Conservation (phyloP, 495 filamentous ascomycete genomes). For the Penicillium pulvis region DNA sequence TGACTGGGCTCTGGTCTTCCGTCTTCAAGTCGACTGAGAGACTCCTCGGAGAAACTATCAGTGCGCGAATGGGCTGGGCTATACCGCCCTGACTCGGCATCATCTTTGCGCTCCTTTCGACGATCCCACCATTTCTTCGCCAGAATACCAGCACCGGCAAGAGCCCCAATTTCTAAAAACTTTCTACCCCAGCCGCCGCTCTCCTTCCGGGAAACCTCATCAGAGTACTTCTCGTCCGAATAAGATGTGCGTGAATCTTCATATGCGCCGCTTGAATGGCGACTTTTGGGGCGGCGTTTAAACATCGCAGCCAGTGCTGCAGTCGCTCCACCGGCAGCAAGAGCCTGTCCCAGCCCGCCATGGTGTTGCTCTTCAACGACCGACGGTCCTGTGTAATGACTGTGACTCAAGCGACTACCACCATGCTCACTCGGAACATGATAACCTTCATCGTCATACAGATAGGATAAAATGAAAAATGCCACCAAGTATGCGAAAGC, state of each 20-base stretch:
- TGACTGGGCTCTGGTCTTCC: constrained; percentile 43
- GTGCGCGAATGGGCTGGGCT: constrained; percentile 44
- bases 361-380: constrained; percentile 36
- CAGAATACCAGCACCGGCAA: constrained; percentile 65
- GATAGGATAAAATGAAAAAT: constrained; percentile 75
- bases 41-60: constrained; percentile 47
- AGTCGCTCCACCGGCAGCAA: constrained; percentile 58
- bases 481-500: constrained; percentile 64
- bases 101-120: constrained; percentile 55
- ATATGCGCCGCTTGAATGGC: constrained; percentile 36
- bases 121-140: constrained; percentile 66
- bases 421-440: constrained; percentile 52
- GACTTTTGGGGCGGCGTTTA: constrained; percentile 42
- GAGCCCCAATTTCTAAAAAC: constrained; percentile 65
- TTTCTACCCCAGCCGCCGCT: constrained; percentile 60
- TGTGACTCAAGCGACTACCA: constrained; percentile 48
- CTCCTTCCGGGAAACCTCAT: constrained; percentile 37
- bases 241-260: constrained; percentile 54
- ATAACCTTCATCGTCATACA: constrained; percentile 54
- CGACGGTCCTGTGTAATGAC: constrained; percentile 37
- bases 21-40: constrained; percentile 46
- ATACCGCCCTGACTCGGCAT: constrained; percentile 55
- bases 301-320: constrained; percentile 63
- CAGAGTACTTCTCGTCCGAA: constrained; percentile 63
- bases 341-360: constrained; percentile 34